These are phyloP conservation scores for Discostella stelligeroides DNA, from an alignment of 108 stramenopile species.

Conservation along the genomic window DNA sequence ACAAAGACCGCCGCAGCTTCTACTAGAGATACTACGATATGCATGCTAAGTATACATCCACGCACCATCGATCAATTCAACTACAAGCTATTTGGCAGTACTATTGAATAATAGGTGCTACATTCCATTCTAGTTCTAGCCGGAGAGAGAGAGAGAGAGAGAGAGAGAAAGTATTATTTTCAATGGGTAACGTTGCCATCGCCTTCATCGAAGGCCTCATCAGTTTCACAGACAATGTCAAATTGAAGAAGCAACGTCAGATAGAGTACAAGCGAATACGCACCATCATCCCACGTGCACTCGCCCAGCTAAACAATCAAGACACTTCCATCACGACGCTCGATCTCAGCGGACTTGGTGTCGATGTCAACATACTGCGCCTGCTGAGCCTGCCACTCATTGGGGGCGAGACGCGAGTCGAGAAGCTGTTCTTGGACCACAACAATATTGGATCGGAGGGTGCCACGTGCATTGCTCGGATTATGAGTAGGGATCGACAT, in stretches of 20 bases:
- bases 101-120: too few species aligned
- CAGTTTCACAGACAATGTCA: conserved; percentile 16
- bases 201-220: conserved; percentile 23
- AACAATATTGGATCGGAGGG: conserved; percentile 38
- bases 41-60: too few species aligned
- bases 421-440: conserved; percentile 28
- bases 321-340: conserved; percentile 29
- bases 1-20: too few species aligned
- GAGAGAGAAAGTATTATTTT: too few species aligned
- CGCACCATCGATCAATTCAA: too few species aligned
- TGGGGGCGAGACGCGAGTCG: conserved; percentile 8
- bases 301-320: conserved; percentile 19
- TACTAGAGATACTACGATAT: too few species aligned
- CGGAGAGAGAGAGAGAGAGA: too few species aligned
- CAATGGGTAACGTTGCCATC: conserved; percentile 45
- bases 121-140: too few species aligned
- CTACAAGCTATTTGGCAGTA: too few species aligned
- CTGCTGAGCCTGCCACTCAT: conserved; percentile 20
- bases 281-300: conserved; percentile 25
- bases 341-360: conserved; percentile 31
- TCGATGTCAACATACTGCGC: conserved; percentile 28
- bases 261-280: conserved; percentile 28
- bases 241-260: conserved; percentile 9
- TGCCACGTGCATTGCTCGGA: conserved; percentile 32
- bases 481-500: conserved; percentile 12